Evolutionary conservation across 1,284 basidiomycete species (phyloP).

Genomic region (Rhizoctonia solani): DNA sequence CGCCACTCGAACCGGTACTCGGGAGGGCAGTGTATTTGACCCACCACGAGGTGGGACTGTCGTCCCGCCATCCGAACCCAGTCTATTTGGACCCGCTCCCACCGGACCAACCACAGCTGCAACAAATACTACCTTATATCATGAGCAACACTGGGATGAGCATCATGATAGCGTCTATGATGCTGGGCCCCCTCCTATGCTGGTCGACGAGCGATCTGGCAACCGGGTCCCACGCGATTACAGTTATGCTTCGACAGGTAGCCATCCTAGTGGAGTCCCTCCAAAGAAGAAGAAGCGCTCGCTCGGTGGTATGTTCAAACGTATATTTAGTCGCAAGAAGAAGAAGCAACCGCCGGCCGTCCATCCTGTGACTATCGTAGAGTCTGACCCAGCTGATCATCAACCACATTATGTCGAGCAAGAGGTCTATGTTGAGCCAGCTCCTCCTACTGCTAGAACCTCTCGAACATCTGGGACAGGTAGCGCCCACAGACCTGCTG

Average conservation of each 20-base stretch:
- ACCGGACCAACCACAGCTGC: background rate
- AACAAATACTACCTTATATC: background rate
- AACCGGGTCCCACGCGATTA: slow-evolving; percentile 14
- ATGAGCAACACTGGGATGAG: background rate
- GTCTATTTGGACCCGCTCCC: background rate
- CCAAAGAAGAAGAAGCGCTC: slow-evolving; percentile 25
- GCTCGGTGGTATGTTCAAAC: slow-evolving; percentile 15
- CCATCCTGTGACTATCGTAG: background rate
- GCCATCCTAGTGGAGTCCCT: background rate
- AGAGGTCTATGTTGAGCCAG: no score
- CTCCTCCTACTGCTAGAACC: no score
- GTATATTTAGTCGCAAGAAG: slow-evolving; percentile 25
- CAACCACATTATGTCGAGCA: no score
- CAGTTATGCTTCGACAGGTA: slow-evolving; percentile 14
- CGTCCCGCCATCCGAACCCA: background rate
- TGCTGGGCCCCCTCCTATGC: slow-evolving; percentile 1
- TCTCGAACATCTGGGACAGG: background rate
- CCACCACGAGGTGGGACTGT: background rate
- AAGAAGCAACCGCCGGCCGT: background rate
- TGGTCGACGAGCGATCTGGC: slow-evolving; percentile 11
- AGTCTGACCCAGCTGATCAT: no score
- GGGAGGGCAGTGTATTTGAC: background rate
- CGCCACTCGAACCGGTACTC: no score
- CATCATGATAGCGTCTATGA: background rate
- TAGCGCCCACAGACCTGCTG: background rate